Conservation (phyloP, 331 rosid species). For the Malus hybrid region DNA sequence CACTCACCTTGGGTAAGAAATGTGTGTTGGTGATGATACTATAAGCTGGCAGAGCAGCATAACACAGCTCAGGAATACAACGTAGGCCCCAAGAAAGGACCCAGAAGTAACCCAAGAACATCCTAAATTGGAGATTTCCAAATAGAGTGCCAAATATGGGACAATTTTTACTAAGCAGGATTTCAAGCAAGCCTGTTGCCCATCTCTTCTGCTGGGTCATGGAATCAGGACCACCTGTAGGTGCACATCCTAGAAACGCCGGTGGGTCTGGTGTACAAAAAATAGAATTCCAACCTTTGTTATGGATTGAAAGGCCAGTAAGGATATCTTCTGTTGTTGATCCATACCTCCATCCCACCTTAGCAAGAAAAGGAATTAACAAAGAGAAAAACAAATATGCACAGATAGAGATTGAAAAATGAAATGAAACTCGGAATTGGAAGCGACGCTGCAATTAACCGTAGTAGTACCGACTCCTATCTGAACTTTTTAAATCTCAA, state of each 20-base stretch:
- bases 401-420: neutral
- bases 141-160: conserved; percentile 30
- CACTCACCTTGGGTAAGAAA: conserved; percentile 56
- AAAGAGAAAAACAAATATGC: neutral
- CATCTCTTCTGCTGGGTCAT: conserved; percentile 64
- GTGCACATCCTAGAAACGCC: conserved; percentile 52
- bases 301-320: conserved; percentile 52
- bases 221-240: conserved; percentile 35
- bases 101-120: conserved; percentile 37
- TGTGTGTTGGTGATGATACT: conserved; percentile 52
- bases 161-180: conserved; percentile 42
- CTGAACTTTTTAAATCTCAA: neutral
- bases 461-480: neutral
- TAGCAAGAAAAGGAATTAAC: neutral
- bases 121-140: conserved; percentile 50
- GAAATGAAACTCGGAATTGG: neutral
- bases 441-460: neutral
- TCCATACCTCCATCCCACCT: conserved; percentile 73
- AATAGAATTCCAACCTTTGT: conserved; percentile 63
- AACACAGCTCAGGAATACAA: conserved; percentile 41
- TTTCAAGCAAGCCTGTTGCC: conserved; percentile 51
- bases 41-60: conserved; percentile 51
- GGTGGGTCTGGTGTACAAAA: conserved; percentile 30
- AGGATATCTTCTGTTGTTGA: conserved; percentile 33
- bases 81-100: conserved; percentile 36